phyloP scores from a whole-genome alignment of 495 filamentous ascomycete genomes.

The Haplographium delicatum region DNA sequence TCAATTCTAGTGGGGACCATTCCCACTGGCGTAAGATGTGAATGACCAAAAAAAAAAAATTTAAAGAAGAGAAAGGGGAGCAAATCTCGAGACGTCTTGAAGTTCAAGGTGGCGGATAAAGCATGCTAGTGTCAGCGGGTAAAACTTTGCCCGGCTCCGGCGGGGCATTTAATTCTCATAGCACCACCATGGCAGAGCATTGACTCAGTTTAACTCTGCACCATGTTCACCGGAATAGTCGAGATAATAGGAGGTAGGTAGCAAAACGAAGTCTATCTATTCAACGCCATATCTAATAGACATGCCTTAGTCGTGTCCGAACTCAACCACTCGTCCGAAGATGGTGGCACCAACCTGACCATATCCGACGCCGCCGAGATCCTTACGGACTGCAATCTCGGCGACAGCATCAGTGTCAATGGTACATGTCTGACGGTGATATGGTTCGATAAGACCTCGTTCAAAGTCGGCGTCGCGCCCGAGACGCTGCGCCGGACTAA shows the following conservation, averaged over 20 bases:
- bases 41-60: too few relatives aligned
- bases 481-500: constrained; percentile 97
- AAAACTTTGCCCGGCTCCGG: neutral
- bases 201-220: neutral
- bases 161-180: neutral
- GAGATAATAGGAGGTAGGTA: constrained; percentile 89
- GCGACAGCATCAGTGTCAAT: constrained; percentile 91
- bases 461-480: constrained; percentile 93
- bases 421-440: constrained; percentile 89
- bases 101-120: too few relatives aligned
- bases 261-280: neutral
- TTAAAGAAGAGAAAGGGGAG: too few relatives aligned
- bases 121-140: neutral
- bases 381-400: constrained; percentile 74
- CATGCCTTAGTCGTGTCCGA: constrained; percentile 70
- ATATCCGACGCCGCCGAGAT: constrained; percentile 72
- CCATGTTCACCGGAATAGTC: constrained; percentile 96
- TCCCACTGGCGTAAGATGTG: too few relatives aligned
- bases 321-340: constrained; percentile 72
- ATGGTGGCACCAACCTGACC: constrained; percentile 83
- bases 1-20: too few relatives aligned
- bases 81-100: too few relatives aligned
- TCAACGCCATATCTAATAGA: constrained; percentile 22
- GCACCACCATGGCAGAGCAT: neutral
- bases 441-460: constrained; percentile 52